Percentiles rank a stretch among this genome's conserved stretches.
Evolutionary conservation across 306 rosid species (phyloP).

Genomic region (Rubus idaeus): DNA sequence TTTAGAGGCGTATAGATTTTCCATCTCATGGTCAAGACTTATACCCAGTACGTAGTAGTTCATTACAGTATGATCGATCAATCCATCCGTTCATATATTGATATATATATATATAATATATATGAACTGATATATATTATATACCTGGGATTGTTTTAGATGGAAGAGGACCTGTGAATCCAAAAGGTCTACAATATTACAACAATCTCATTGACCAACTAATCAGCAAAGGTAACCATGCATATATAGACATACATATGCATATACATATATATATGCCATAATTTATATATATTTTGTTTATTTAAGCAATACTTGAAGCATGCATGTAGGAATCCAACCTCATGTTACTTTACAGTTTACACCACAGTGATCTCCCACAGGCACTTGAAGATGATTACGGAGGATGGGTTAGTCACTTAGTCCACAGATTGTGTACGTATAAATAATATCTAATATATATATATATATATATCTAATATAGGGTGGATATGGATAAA

Average conservation of each 20-base stretch:
- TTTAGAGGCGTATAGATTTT: slow-evolving; percentile 74
- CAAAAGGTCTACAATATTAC: slow-evolving; percentile 67
- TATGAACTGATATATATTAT: background rate
- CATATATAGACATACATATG: background rate
- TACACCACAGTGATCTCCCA: slow-evolving; percentile 58
- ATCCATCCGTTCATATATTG: background rate
- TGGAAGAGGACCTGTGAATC: slow-evolving; percentile 73
- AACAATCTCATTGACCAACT: slow-evolving; percentile 74
- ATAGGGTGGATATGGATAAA: background rate
- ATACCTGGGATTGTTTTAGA: slow-evolving; percentile 25
- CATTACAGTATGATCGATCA: background rate
- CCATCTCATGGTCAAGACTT: slow-evolving; percentile 90
- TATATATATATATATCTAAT: background rate
- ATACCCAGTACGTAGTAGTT: slow-evolving; percentile 51
- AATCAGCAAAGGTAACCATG: slow-evolving; percentile 42
- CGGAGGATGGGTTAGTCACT: slow-evolving; percentile 85
- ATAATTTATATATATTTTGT: background rate
- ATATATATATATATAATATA: background rate
- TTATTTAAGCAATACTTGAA: background rate
- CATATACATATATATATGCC: background rate
- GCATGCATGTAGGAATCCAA: slow-evolving; percentile 52
- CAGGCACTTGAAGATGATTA: slow-evolving; percentile 79
- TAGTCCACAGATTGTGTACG: slow-evolving; percentile 55
- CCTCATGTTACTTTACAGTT: slow-evolving; percentile 69
- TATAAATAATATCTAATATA: background rate